phyloP scores from a whole-genome alignment of 805 yeast species.

The Lipomyces mesembrius region DNA sequence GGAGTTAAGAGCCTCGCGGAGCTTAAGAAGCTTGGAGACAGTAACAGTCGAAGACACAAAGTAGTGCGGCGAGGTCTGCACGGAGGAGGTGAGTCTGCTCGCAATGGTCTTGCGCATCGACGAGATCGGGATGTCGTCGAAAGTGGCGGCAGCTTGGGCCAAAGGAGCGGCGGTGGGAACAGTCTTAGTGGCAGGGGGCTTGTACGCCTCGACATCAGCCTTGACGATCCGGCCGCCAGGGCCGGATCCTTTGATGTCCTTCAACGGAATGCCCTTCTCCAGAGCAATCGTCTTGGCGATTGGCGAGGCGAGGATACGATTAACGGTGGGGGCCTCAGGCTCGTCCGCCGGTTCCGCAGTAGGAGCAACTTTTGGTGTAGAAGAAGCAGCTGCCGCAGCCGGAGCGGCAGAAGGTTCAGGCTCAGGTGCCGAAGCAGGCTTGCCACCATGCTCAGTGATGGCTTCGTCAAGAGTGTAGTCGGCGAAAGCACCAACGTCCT shows the following conservation, averaged over 20 bases:
- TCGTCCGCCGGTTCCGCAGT: conserved; percentile 47
- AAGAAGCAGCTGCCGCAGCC: conserved; percentile 49
- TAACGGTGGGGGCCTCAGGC: conserved; percentile 45
- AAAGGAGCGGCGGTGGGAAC: conserved; percentile 46
- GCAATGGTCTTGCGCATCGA: conserved; percentile 95
- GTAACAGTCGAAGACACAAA: conserved; percentile 86
- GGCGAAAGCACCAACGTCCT: conserved; percentile 85
- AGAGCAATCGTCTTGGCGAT: conserved; percentile 90
- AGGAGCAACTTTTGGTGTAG: conserved; percentile 39
- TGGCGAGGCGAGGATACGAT: conserved; percentile 91
- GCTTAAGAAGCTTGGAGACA: conserved; percentile 86
- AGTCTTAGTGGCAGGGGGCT: conserved; percentile 51
- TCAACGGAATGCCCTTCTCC: conserved; percentile 86
- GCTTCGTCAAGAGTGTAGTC: conserved; percentile 85
- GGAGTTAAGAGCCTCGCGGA: conserved; percentile 87
- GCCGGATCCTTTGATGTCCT: conserved; percentile 87
- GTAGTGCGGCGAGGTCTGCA: conserved; percentile 87
- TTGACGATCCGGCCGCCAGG: conserved; percentile 94
- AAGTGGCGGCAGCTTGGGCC: conserved; percentile 57
- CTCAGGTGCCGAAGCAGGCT: conserved; percentile 51
- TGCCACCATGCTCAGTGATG: conserved; percentile 36
- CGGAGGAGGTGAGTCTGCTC: conserved; percentile 81
- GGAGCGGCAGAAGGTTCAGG: conserved; percentile 41
- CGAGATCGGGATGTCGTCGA: conserved; percentile 82
- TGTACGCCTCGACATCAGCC: conserved; percentile 80